Evolutionary conservation across 805 yeast genomes (phyloP), one percentile per base, ranked within the genome.

Genomic region (Sugiyamaella lignohabitans): DNA sequence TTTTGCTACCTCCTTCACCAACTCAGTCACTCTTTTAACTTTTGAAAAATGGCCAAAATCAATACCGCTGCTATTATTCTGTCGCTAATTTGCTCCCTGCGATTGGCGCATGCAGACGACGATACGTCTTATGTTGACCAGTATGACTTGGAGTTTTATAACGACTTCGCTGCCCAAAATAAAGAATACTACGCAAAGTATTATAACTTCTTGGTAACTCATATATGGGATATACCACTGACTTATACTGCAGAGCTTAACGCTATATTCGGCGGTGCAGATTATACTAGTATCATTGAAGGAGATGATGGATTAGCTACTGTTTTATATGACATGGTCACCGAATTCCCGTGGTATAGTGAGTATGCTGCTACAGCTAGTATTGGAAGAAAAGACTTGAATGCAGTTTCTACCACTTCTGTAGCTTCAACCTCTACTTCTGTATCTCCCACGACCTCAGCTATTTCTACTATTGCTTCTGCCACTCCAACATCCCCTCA

Each of bases 271-370:
- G 48, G 24, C 21, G 54, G 46, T 4, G 50, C 48, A 18, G 46
- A 42, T 20, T 48, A 30, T 27, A 43, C 49, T 6, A 17, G 42
- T 2, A 32, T 45, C 10, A 29, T 50, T 23, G 18, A 22, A 5
- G 29, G 24, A 10, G 49, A 47, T 27, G 42, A 47, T 16, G 49
- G 43, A 4, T 23, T 50, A 4, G 51, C 42, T 10, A 40, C 53
- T 14, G 51, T 35, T 4, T 27, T 48, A 41, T 50, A 50, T 42
- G 29, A 42, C 18, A 35, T 50, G 22, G 44, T 45, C 36, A 50
- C 51, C 5, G 47, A 47, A 24, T 38, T 50, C 39, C 53, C 53
- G 14, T 50, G 53, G 53, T 50, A 44, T 32, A 21, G 41, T 27
- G 21, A 34, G n/a, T 45, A 29, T 42, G 24, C 22, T 14, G 50